phyloP scores from a whole-genome alignment of 2,329 filamentous ascomycete species.

The Aphanocladium album region DNA sequence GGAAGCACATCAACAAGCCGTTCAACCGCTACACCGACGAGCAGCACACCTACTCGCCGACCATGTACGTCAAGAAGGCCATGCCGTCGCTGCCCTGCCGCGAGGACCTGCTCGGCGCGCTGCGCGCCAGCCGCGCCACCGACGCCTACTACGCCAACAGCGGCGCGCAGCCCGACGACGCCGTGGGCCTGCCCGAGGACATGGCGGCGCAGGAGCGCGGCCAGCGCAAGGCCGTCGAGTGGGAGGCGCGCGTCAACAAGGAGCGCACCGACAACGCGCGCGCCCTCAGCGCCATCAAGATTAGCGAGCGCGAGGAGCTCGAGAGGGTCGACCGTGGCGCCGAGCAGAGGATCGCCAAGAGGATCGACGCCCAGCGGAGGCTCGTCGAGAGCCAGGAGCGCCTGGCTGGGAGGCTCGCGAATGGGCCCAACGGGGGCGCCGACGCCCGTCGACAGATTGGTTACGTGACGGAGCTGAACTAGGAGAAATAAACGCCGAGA shows the following conservation, averaged over 20 bases:
- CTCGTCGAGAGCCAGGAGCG: conserved; percentile 44
- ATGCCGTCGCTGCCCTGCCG: conserved; percentile 35
- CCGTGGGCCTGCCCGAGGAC: conserved; percentile 46
- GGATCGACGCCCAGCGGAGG: conserved; percentile 48
- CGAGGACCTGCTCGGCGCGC: conserved; percentile 40
- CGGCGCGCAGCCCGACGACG: conserved; percentile 49
- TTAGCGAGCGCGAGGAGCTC: conserved; percentile 47
- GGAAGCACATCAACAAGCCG: conserved; percentile 58
- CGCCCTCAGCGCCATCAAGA: conserved; percentile 43
- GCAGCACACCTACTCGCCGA: conserved; percentile 56
- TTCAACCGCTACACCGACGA: conserved; percentile 51
- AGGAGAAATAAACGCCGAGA: background rate
- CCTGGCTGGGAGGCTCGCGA: conserved; percentile 40
- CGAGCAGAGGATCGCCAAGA: conserved; percentile 39
- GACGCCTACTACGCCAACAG: conserved; percentile 52
- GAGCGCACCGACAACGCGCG: conserved; percentile 45
- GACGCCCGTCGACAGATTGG: conserved; percentile 46
- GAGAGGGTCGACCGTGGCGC: conserved; percentile 43
- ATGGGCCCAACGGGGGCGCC: conserved; percentile 22
- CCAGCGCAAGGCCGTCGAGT: conserved; percentile 42
- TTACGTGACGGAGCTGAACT: conserved; percentile 50
- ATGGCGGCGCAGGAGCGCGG: conserved; percentile 46
- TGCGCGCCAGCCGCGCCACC: conserved; percentile 46
- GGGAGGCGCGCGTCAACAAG: conserved; percentile 41
- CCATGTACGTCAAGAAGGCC: conserved; percentile 54